Evolutionary conservation across 2,329 filamentous ascomycete genomes (phyloP).

Genomic region (Aspergillus tubingensis): DNA sequence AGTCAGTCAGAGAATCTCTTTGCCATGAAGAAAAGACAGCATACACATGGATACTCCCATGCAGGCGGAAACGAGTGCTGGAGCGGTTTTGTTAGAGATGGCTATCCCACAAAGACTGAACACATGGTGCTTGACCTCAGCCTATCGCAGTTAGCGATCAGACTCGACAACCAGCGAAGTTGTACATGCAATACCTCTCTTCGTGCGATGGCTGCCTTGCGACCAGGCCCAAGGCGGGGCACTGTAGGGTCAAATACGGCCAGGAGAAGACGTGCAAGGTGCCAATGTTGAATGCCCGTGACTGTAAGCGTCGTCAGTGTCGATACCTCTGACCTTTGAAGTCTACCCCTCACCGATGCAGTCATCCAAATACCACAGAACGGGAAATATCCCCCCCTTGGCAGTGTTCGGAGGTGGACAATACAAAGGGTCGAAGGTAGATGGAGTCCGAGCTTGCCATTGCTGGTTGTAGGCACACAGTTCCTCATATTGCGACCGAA

Average conservation of each 20-base stretch:
- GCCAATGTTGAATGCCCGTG: constrained; percentile 61
- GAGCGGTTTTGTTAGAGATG: constrained; percentile 14
- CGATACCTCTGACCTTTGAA: too few relatives aligned
- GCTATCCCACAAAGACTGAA: constrained; percentile 15
- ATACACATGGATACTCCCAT: constrained; percentile 18
- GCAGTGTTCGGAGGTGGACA: constrained; percentile 39
- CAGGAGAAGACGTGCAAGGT: constrained; percentile 59
- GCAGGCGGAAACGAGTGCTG: constrained; percentile 12
- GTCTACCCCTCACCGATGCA: constrained; percentile 31
- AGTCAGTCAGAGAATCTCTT: neutral
- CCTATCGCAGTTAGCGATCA: neutral
- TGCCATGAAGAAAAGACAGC: neutral
- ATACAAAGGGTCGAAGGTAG: constrained; percentile 59
- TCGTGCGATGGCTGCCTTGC: neutral
- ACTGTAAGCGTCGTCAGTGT: constrained; percentile 42
- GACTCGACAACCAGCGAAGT: neutral
- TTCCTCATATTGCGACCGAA: constrained; percentile 25
- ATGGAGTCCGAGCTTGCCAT: constrained; percentile 43
- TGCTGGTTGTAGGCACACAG: constrained; percentile 46
- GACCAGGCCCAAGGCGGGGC: constrained; percentile 24
- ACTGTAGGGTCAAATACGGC: constrained; percentile 54
- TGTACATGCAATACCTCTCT: neutral
- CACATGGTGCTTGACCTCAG: constrained; percentile 9
- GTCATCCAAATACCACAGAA: constrained; percentile 58
- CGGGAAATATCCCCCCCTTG: constrained; percentile 52